Percentiles rank a stretch among this genome's conserved stretches.
Conservation (phyloP, 345 rosid species). For the Acer saccharum region DNA sequence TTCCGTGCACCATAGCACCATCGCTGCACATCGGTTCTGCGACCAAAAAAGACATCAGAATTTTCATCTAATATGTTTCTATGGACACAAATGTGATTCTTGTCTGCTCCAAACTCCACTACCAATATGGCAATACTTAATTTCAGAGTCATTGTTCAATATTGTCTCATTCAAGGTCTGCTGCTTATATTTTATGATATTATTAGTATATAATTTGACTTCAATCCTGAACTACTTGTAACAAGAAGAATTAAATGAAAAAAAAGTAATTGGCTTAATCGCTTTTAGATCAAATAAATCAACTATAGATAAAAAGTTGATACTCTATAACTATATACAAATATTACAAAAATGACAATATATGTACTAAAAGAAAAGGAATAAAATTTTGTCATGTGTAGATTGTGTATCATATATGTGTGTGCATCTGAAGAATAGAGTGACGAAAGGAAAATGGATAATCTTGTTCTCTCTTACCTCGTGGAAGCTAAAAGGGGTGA, state of each 20-base stretch:
- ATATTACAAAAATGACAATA: neutral
- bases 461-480: conserved; percentile 15
- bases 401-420: neutral
- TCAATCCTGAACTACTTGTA: neutral
- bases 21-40: neutral
- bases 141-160: neutral
- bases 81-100: neutral
- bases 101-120: neutral
- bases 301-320: too few species aligned
- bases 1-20: neutral
- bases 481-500: conserved; percentile 40
- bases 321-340: too few species aligned
- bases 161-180: neutral
- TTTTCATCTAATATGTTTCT: neutral
- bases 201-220: neutral
- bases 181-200: neutral
- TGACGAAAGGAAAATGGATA: neutral
- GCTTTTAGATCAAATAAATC: too few species aligned
- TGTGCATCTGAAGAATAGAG: neutral
- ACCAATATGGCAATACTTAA: neutral
- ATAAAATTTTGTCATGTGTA: conserved; percentile 13
- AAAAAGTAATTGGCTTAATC: neutral
- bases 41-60: neutral
- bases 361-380: too few species aligned
- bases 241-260: neutral